phyloP scores from a whole-genome alignment of 768 basidiomycete genomes.

The Rhodotorula kratochvilovae region DNA sequence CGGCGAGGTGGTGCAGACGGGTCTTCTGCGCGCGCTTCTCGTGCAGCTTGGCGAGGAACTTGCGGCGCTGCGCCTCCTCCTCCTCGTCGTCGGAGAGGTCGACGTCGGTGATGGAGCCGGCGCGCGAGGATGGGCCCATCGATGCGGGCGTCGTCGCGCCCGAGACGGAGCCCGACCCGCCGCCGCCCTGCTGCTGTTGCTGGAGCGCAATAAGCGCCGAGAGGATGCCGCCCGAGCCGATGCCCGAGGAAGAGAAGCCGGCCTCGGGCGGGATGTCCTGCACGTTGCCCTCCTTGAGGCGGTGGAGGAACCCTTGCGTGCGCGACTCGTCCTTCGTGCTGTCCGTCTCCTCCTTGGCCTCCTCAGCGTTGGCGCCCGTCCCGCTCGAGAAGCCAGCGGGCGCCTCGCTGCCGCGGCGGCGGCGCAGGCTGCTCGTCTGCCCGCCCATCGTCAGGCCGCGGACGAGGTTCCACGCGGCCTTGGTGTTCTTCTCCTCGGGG shows the following conservation, averaged over 20 bases:
- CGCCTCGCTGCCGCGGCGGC: conserved; percentile 11
- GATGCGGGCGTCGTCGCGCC: conserved; percentile 41
- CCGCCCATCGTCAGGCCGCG: conserved; percentile 9
- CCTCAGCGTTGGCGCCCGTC: neutral
- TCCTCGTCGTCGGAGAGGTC: conserved; percentile 41
- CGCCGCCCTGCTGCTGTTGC: conserved; percentile 48
- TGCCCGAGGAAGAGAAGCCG: conserved; percentile 9
- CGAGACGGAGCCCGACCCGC: conserved; percentile 4
- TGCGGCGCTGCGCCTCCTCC: conserved; percentile 38
- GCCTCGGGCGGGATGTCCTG: conserved; percentile 29
- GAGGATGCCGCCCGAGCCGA: conserved; percentile 57
- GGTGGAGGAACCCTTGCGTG: conserved; percentile 28
- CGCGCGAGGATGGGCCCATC: conserved; percentile 45
- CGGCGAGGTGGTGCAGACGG: conserved; percentile 14
- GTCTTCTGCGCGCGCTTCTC: conserved; percentile 36
- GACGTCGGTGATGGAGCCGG: conserved; percentile 32
- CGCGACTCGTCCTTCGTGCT: conserved; percentile 10
- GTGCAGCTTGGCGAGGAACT: conserved; percentile 39
- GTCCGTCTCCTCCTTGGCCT: conserved; percentile 13
- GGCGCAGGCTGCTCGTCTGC: neutral
- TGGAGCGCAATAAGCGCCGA: conserved; percentile 65
- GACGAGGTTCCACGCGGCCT: conserved; percentile 37
- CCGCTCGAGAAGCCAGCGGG: conserved; percentile 27
- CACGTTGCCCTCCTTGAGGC: conserved; percentile 34
- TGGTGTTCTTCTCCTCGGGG: conserved; percentile 30